phyloP scores from a whole-genome alignment of 176 grass and related monocot species.

The Avena insularis region DNA sequence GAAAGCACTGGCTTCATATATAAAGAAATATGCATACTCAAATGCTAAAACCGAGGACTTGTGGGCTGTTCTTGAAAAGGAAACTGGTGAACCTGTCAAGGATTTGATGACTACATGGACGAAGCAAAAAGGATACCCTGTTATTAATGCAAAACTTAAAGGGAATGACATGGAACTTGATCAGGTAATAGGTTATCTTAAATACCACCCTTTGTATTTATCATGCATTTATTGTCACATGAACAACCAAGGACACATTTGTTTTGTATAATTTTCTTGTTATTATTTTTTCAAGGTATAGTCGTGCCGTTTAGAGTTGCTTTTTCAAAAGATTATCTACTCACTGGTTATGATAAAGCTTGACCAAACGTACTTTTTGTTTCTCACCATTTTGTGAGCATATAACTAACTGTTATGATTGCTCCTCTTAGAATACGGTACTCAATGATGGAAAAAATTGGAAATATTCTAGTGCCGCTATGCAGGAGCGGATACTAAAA shows the following conservation, averaged over 20 bases:
- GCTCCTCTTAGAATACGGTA: background rate
- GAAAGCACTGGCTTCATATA: constrained; percentile 81
- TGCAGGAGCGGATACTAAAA: too few species aligned
- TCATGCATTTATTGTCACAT: constrained; percentile 24
- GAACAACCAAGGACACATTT: background rate
- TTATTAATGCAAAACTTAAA: constrained; percentile 63
- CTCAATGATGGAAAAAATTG: background rate
- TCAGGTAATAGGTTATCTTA: constrained; percentile 56
- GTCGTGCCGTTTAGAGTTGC: background rate
- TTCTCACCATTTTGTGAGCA: background rate
- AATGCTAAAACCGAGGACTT: constrained; percentile 96
- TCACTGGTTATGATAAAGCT: constrained; percentile 7
- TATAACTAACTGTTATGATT: constrained; percentile 4
- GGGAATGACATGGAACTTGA: constrained; percentile 64
- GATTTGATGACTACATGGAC: constrained; percentile 86
- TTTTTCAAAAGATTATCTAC: background rate
- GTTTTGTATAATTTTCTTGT: background rate
- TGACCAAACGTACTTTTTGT: background rate
- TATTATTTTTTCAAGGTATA: constrained; percentile 14
- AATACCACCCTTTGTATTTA: constrained; percentile 4
- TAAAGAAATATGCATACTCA: constrained; percentile 78
- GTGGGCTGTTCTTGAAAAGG: constrained; percentile 91
- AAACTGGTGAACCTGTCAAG: constrained; percentile 79
- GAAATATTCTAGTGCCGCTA: background rate
- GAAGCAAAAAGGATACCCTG: constrained; percentile 93